Percentiles rank a stretch among this genome's conserved stretches.
Conservation (phyloP, 768 basidiomycete genomes). For the Pleurotus djamor region DNA sequence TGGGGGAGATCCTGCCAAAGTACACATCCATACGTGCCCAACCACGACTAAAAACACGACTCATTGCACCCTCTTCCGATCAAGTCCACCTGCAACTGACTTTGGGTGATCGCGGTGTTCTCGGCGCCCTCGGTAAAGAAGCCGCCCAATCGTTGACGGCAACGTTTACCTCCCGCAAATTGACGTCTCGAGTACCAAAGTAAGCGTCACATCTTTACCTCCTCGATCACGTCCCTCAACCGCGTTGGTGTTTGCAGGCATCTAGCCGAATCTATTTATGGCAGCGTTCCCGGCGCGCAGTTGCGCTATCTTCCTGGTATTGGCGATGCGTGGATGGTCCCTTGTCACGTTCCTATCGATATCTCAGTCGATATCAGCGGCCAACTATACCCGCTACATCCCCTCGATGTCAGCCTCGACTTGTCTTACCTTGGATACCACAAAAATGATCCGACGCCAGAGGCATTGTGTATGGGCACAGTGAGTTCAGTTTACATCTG, state of each 20-base stretch:
- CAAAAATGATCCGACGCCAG: constrained; percentile 23
- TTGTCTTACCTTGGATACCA: constrained; percentile 28
- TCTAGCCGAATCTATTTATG: constrained; percentile 51
- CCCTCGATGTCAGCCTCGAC: constrained; percentile 52
- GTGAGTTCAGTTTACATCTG: not conserved
- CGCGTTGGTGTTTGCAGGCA: not conserved
- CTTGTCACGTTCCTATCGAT: constrained; percentile 64
- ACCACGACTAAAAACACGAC: not conserved
- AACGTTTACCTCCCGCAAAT: not conserved
- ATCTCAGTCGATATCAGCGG: constrained; percentile 64
- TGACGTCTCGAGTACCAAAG: not conserved
- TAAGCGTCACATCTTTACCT: not conserved
- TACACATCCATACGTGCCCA: not conserved
- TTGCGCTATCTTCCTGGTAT: constrained; percentile 35
- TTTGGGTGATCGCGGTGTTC: not conserved
- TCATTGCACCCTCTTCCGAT: not conserved
- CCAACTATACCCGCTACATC: constrained; percentile 56
- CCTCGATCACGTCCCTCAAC: not conserved
- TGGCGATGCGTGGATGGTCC: constrained; percentile 57
- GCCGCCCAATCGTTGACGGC: not conserved
- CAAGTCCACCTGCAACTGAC: not conserved
- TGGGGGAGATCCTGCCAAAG: not conserved
- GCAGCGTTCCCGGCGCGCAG: constrained; percentile 49
- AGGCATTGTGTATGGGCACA: constrained; percentile 37
- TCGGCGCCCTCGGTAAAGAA: not conserved